phyloP scores from a whole-genome alignment of 1,284 basidiomycete genomes.

The Sporisorium exsertum region DNA sequence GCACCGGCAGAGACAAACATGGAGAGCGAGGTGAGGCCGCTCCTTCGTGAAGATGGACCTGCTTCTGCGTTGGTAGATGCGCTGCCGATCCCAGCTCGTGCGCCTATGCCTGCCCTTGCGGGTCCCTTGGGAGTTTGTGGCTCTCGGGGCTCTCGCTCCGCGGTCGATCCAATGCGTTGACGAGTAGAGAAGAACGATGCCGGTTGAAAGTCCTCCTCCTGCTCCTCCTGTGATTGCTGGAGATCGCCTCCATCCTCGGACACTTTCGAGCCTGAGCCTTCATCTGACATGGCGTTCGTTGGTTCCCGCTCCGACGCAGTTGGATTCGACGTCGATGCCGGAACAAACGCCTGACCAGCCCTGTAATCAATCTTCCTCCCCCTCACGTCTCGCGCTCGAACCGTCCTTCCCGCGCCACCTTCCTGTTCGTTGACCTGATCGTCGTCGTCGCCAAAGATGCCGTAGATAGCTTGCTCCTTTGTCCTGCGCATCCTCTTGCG shows the following conservation, averaged over 20 bases:
- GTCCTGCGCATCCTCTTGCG: constrained; percentile 34
- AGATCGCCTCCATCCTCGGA: not conserved
- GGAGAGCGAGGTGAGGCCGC: constrained; percentile 49
- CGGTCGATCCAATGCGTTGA: constrained; percentile 10
- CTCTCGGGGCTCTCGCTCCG: constrained; percentile 9
- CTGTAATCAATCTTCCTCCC: constrained; percentile 36
- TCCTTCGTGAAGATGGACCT: constrained; percentile 20
- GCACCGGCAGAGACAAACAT: constrained; percentile 46
- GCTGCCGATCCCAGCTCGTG: constrained; percentile 32
- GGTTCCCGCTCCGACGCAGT: not conserved
- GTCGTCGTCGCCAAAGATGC: constrained; percentile 81
- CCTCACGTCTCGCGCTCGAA: constrained; percentile 18
- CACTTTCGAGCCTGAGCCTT: not conserved
- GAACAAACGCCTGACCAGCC: constrained; percentile 40
- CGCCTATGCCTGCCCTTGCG: constrained; percentile 30
- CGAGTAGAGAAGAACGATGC: constrained; percentile 33
- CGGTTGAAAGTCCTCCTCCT: constrained; percentile 32
- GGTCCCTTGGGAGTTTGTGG: not conserved
- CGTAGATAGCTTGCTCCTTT: constrained; percentile 74
- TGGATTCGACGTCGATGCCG: constrained; percentile 10
- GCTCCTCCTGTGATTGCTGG: not conserved
- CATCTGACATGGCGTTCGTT: not conserved
- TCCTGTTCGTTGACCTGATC: constrained; percentile 22
- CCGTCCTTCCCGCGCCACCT: constrained; percentile 20
- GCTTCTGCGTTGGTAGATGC: constrained; percentile 11